Evolutionary conservation across 2,329 filamentous ascomycete species (phyloP).

Genomic region (Trichophyton mentagrophytes): DNA sequence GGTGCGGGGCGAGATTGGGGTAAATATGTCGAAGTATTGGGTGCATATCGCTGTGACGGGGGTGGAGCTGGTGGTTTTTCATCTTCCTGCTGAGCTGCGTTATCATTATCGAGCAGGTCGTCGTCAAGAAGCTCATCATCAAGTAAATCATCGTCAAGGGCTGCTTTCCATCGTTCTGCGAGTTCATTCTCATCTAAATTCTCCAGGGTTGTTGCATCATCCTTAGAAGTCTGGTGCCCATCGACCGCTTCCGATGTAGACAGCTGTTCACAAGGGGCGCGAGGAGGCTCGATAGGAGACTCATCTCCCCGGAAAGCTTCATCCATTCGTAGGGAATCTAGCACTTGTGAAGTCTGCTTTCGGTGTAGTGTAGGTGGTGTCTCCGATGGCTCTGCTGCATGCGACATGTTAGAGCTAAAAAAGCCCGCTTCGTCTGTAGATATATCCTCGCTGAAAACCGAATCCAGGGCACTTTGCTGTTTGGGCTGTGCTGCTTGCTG

Average conservation of each 20-base stretch:
- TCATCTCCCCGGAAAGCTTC: slow-evolving; percentile 21
- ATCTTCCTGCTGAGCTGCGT: not conserved
- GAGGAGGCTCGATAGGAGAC: not conserved
- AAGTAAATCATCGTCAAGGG: slow-evolving; percentile 58
- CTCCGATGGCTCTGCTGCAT: slow-evolving; percentile 10
- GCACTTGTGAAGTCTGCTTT: slow-evolving; percentile 57
- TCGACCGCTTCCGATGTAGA: not conserved
- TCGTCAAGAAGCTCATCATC: slow-evolving; percentile 55
- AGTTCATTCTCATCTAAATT: slow-evolving; percentile 46
- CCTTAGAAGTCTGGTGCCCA: not conserved
- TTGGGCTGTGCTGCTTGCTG: slow-evolving; percentile 19
- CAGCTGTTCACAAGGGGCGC: not conserved
- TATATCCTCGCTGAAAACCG: slow-evolving; percentile 29
- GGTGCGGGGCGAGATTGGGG: not conserved
- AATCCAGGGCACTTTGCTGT: slow-evolving; percentile 17
- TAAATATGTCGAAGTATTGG: not conserved
- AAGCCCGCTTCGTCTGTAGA: slow-evolving; percentile 27
- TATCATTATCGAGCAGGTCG: slow-evolving; percentile 42
- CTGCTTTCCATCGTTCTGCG: slow-evolving; percentile 70
- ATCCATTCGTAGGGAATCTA: slow-evolving; percentile 34
- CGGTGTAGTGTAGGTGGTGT: slow-evolving; percentile 39
- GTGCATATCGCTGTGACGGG: not conserved
- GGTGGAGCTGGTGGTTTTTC: not conserved
- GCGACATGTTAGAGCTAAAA: slow-evolving; percentile 20
- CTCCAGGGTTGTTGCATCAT: not conserved